Conservation (phyloP, 2,329 filamentous ascomycete genomes). For the Whalleya microplaca region DNA sequence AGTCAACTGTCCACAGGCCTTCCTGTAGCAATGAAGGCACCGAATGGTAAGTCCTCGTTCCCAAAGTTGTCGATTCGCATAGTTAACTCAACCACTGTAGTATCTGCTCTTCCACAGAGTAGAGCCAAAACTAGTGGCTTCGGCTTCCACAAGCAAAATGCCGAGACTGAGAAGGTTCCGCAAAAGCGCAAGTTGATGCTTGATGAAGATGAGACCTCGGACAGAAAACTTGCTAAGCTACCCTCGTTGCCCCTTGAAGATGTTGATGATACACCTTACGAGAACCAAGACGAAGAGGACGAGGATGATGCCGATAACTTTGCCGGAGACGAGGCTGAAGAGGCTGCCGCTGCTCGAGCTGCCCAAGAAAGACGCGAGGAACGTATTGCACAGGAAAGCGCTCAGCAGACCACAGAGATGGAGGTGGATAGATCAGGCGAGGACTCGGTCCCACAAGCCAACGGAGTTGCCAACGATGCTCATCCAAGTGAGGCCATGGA, state of each 20-base stretch:
- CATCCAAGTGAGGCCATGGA: slow-evolving; percentile 55
- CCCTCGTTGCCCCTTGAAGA: slow-evolving; percentile 74
- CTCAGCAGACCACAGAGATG: slow-evolving; percentile 52
- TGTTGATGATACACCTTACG: slow-evolving; percentile 62
- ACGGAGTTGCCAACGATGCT: slow-evolving; percentile 26
- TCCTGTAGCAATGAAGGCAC: slow-evolving; percentile 37
- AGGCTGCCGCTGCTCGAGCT: slow-evolving; percentile 80
- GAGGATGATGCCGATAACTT: slow-evolving; percentile 77
- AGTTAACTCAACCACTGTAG: slow-evolving; percentile 37
- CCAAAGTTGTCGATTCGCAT: background rate
- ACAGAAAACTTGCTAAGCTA: slow-evolving; percentile 89
- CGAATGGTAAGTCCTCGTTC: slow-evolving; percentile 40
- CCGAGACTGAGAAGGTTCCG: slow-evolving; percentile 67
- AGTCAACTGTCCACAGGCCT: slow-evolving; percentile 42
- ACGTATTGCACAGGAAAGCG: slow-evolving; percentile 56
- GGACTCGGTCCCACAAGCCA: slow-evolving; percentile 26
- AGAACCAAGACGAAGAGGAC: slow-evolving; percentile 63
- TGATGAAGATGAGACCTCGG: slow-evolving; percentile 84
- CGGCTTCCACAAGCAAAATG: slow-evolving; percentile 72
- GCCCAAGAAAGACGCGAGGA: slow-evolving; percentile 85
- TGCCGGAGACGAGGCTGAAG: slow-evolving; percentile 83
- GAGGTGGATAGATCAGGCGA: slow-evolving; percentile 40
- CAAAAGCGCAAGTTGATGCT: slow-evolving; percentile 79
- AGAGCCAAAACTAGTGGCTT: slow-evolving; percentile 81
- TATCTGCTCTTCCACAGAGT: slow-evolving; percentile 65